phyloP scores from a whole-genome alignment of 805 yeast species.

The Yamadazyma akitaensis region DNA sequence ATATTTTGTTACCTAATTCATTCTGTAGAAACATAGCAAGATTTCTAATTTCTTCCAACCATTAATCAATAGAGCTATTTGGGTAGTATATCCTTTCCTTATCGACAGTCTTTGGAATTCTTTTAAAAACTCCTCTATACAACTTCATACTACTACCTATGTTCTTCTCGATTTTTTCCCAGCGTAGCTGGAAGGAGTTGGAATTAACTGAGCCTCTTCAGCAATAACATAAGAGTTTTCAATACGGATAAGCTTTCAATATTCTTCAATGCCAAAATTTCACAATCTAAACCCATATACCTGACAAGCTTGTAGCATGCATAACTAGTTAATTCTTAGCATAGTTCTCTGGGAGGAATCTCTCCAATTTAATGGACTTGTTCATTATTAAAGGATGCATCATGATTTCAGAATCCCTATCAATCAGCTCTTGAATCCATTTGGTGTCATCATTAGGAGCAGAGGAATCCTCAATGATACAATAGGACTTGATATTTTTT shows the following conservation, averaged over 20 bases:
- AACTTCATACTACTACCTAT: conserved; percentile 40
- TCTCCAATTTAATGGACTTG: conserved; percentile 31
- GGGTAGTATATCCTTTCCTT: too few relatives aligned
- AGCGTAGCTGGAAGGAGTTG: conserved; percentile 78
- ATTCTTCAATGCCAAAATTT: conserved; percentile 43
- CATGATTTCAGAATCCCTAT: too few relatives aligned
- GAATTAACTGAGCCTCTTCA: conserved; percentile 55
- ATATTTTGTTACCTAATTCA: too few relatives aligned
- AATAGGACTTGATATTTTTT: too few relatives aligned
- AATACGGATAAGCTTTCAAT: conserved; percentile 62
- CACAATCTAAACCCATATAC: conserved; percentile 52
- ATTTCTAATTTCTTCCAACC: too few relatives aligned
- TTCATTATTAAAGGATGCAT: too few relatives aligned
- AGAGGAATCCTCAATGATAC: too few relatives aligned
- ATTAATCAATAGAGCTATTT: too few relatives aligned
- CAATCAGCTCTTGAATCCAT: too few relatives aligned
- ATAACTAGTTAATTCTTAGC: conserved; percentile 51
- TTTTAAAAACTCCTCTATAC: conserved; percentile 52
- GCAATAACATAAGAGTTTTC: conserved; percentile 41
- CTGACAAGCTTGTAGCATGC: conserved; percentile 47
- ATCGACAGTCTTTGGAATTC: conserved; percentile 47
- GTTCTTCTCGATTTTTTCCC: conserved; percentile 62
- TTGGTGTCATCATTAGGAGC: too few relatives aligned
- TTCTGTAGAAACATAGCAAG: too few relatives aligned
- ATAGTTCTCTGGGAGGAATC: conserved; percentile 56